phyloP scores from a whole-genome alignment of 345 rosid species.

The Mallotus nudiflorus region DNA sequence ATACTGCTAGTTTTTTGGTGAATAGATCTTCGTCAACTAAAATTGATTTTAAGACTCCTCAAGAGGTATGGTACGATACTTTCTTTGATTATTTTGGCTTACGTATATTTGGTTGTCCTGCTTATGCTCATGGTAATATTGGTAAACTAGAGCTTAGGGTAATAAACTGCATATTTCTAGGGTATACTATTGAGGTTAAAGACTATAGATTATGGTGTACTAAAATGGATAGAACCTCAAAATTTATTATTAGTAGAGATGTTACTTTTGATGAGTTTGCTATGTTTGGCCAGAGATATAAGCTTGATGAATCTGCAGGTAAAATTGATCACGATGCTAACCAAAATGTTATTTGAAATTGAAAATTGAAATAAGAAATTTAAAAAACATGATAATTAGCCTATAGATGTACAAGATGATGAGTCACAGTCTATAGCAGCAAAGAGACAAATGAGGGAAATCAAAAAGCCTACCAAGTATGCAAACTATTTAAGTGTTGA shows the following conservation, averaged over 20 bases:
- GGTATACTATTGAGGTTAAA: background rate
- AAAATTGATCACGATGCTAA: background rate
- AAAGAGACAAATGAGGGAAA: background rate
- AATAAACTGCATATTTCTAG: conserved; percentile 9
- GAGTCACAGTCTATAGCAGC: background rate
- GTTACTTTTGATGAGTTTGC: background rate
- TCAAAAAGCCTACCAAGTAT: background rate
- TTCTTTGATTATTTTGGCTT: no score
- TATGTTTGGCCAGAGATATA: background rate
- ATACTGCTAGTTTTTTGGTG: background rate
- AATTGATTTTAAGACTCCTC: no score
- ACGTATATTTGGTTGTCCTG: no score
- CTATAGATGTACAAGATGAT: background rate
- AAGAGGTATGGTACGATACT: no score
- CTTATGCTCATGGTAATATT: background rate
- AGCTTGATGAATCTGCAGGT: background rate
- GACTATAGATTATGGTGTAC: background rate
- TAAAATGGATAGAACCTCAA: background rate
- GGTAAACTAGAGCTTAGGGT: conserved; percentile 4
- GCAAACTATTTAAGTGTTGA: background rate
- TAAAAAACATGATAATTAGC: no score
- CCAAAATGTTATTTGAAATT: background rate
- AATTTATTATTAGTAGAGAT: no score
- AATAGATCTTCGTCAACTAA: background rate
- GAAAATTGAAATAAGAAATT: background rate